Conservation (phyloP, 1,284 basidiomycete genomes). For the Rhodotorula sp. region DNA sequence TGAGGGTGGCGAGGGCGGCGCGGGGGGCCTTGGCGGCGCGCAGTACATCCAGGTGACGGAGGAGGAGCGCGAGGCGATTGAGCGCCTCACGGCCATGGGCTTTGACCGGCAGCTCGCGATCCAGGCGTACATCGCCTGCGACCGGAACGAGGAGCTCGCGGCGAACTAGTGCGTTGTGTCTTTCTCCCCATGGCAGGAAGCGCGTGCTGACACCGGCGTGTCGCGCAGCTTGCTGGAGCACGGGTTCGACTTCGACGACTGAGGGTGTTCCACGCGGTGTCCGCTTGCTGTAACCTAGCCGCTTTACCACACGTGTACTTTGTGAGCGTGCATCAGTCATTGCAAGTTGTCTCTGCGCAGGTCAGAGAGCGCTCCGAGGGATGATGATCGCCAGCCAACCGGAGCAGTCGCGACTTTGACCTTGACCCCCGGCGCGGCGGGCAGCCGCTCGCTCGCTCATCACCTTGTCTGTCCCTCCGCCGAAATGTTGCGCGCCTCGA, state of each 20-base stretch:
- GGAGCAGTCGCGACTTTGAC: not conserved
- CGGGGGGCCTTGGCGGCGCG: constrained; percentile 42
- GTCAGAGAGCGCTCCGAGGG: too few species aligned
- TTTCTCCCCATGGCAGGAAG: not conserved
- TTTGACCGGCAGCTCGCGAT: constrained; percentile 68
- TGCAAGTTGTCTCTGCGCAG: too few species aligned
- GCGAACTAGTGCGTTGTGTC: constrained; percentile 66
- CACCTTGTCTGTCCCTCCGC: not conserved
- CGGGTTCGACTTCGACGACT: constrained; percentile 33
- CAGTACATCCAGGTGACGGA: constrained; percentile 75
- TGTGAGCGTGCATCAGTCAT: too few species aligned
- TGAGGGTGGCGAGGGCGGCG: constrained; percentile 18
- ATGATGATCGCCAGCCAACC: too few species aligned
- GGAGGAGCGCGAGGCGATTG: constrained; percentile 82
- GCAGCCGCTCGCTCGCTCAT: not conserved
- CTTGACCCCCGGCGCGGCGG: not conserved
- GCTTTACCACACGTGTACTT: too few species aligned
- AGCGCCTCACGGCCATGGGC: constrained; percentile 81
- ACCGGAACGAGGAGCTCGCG: constrained; percentile 91
- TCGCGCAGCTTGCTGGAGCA: constrained; percentile 26
- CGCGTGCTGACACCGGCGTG: not conserved
- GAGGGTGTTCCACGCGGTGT: not conserved
- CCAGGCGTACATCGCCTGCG: constrained; percentile 84
- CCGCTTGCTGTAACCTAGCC: not conserved
- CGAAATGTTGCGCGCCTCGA: not conserved